phyloP scores from a whole-genome alignment of 495 filamentous ascomycete species.

The Pyrenopolyporus hunteri region DNA sequence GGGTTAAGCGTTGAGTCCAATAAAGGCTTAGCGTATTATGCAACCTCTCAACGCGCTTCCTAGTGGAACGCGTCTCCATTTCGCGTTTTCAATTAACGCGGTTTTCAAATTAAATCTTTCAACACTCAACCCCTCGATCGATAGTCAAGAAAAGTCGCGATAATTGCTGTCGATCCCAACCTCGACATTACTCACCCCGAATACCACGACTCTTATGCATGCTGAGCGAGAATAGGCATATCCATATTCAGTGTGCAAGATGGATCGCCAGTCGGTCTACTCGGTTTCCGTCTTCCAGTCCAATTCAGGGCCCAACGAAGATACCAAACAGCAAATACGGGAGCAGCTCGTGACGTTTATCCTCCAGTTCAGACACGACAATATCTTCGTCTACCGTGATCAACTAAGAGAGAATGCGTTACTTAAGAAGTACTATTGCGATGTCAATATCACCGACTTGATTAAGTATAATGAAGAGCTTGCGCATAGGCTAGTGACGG shows the following conservation, averaged over 20 bases:
- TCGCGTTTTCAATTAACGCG: constrained; percentile 35
- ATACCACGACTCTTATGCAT: neutral
- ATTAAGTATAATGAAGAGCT: constrained; percentile 97
- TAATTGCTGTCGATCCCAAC: neutral
- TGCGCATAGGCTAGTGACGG: constrained; percentile 85
- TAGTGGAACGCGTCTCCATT: constrained; percentile 27
- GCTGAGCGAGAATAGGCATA: neutral
- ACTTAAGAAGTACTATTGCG: constrained; percentile 93
- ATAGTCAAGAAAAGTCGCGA: constrained; percentile 1
- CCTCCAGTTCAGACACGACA: constrained; percentile 92
- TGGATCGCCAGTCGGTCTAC: constrained; percentile 90
- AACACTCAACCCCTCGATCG: constrained; percentile 27
- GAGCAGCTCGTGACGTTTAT: constrained; percentile 80
- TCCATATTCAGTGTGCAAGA: constrained; percentile 45
- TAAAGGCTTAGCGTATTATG: constrained; percentile 26
- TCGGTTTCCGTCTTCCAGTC: constrained; percentile 79
- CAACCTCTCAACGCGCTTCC: constrained; percentile 43
- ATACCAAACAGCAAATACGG: constrained; percentile 63
- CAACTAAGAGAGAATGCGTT: constrained; percentile 96
- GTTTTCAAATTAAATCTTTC: constrained; percentile 28
- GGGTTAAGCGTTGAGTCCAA: neutral
- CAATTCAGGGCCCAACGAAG: constrained; percentile 59
- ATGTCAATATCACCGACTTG: constrained; percentile 94
- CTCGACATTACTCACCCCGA: neutral
- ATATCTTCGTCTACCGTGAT: constrained; percentile 97